phyloP scores from a whole-genome alignment of 805 yeast genomes.

The Soucietia sequanensis region DNA sequence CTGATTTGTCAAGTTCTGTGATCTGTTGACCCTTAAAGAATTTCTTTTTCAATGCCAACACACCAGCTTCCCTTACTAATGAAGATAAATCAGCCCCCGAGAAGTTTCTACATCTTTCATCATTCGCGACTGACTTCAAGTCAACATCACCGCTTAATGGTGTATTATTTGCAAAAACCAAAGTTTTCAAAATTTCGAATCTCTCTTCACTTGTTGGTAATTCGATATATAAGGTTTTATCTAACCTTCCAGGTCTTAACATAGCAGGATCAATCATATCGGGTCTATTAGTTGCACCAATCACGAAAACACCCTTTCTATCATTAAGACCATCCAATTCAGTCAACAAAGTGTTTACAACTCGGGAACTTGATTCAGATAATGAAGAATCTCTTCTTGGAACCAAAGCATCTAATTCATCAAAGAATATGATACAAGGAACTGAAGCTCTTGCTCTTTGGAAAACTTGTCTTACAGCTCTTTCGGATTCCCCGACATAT shows the following conservation, averaged over 20 bases:
- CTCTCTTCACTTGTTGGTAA: constrained; percentile 80
- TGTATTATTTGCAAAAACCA: constrained; percentile 67
- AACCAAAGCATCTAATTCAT: constrained; percentile 93
- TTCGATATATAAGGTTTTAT: constrained; percentile 88
- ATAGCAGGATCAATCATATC: constrained; percentile 98
- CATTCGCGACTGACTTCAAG: constrained; percentile 60
- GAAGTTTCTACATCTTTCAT: constrained; percentile 81
- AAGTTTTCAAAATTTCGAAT: constrained; percentile 75
- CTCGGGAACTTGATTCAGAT: constrained; percentile 88
- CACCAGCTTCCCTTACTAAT: constrained; percentile 91
- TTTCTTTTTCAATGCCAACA: constrained; percentile 73
- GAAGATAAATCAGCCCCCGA: constrained; percentile 97
- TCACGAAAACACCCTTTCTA: constrained; percentile 87
- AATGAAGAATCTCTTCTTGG: constrained; percentile 89
- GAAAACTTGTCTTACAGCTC: constrained; percentile 91
- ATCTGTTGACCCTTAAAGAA: constrained; percentile 50
- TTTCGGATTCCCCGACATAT: constrained; percentile 94
- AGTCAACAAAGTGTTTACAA: constrained; percentile 90
- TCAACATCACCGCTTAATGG: constrained; percentile 70
- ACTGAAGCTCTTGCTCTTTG: constrained; percentile 88
- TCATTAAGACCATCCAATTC: constrained; percentile 95
- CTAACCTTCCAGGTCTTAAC: constrained; percentile 95
- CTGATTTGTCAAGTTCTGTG: constrained; percentile 38
- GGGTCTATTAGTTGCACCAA: constrained; percentile 97
- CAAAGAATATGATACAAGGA: constrained; percentile 94